A percentile compares a stretch with the other conserved stretches of the same genome.
These are phyloP conservation scores for Leccinum pachyderme DNA, from an alignment of 1,284 basidiomycete genomes.

Conservation along the genomic window DNA sequence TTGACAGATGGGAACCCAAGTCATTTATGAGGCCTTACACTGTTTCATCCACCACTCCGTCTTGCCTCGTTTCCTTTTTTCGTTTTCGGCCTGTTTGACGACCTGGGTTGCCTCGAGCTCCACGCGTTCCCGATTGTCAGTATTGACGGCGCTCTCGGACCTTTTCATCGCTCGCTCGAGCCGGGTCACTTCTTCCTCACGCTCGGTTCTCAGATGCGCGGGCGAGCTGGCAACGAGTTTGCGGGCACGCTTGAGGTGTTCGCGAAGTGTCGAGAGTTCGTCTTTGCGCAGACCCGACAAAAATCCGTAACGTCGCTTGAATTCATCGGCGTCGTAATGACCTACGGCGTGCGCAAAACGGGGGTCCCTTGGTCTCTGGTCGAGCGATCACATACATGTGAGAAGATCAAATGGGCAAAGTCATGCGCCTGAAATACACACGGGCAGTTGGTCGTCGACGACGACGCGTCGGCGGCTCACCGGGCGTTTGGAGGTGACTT, in stretches of 20 bases:
- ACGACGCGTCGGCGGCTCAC: slow-evolving; percentile 79
- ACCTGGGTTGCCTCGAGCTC: slow-evolving; percentile 65
- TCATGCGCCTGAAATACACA: slow-evolving; percentile 38
- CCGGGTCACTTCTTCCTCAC: slow-evolving; percentile 68
- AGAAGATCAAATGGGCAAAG: neutral
- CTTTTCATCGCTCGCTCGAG: slow-evolving; percentile 81
- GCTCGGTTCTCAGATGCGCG: slow-evolving; percentile 56
- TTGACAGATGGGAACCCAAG: neutral
- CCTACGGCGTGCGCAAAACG: slow-evolving; percentile 82
- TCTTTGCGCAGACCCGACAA: slow-evolving; percentile 64
- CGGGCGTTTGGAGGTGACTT: slow-evolving; percentile 84
- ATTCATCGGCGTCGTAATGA: slow-evolving; percentile 67
- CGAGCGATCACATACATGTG: neutral
- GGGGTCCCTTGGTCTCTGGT: slow-evolving; percentile 81
- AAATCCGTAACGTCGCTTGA: slow-evolving; percentile 78
- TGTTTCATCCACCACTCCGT: slow-evolving; percentile 87
- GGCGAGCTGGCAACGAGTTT: slow-evolving; percentile 70
- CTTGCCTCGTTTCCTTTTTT: slow-evolving; percentile 77
- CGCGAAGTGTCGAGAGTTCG: slow-evolving; percentile 69
- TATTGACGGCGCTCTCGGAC: slow-evolving; percentile 77
- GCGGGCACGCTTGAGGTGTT: slow-evolving; percentile 65
- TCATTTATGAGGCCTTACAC: slow-evolving; percentile 44
- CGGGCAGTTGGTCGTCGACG: slow-evolving; percentile 67
- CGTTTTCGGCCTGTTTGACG: slow-evolving; percentile 66
- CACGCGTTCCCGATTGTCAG: slow-evolving; percentile 66